Conservation (phyloP, 495 filamentous ascomycete genomes). For the Neurospora sp. region DNA sequence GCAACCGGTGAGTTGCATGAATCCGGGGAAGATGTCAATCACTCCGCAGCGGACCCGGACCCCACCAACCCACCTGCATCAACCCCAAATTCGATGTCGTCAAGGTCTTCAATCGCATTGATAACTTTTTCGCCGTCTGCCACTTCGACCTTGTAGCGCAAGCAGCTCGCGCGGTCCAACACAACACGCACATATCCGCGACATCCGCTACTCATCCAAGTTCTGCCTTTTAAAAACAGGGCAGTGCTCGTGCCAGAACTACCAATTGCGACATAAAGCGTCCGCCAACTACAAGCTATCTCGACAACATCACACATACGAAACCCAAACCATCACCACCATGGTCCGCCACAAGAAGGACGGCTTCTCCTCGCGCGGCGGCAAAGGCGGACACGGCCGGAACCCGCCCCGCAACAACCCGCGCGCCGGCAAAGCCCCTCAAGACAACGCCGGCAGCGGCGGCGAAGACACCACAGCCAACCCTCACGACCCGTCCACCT, state of each 20-base stretch:
- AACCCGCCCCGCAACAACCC: conserved; percentile 28
- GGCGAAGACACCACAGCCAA: conserved; percentile 15
- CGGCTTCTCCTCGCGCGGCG: conserved; percentile 55
- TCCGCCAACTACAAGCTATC: background rate
- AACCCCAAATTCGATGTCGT: background rate
- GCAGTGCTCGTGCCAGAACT: background rate
- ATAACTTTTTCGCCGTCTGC: background rate
- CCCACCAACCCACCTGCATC: conserved; percentile 2
- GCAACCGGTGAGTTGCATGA: conserved; percentile 9
- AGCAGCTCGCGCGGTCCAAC: background rate
- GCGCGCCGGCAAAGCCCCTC: background rate
- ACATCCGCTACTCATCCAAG: background rate
- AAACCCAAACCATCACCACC: background rate
- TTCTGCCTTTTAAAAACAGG: background rate
- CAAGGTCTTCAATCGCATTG: background rate
- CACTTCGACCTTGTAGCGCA: background rate
- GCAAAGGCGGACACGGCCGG: conserved; percentile 46
- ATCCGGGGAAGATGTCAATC: conserved; percentile 4
- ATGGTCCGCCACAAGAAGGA: conserved; percentile 98
- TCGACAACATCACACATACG: background rate
- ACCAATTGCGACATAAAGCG: background rate
- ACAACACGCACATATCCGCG: background rate
- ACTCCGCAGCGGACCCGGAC: conserved; percentile 4
- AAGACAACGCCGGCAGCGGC: conserved; percentile 23
- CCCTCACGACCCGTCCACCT: conserved; percentile 15